Conservation (phyloP, 805 yeast species). For the Suhomyces vadensis region DNA sequence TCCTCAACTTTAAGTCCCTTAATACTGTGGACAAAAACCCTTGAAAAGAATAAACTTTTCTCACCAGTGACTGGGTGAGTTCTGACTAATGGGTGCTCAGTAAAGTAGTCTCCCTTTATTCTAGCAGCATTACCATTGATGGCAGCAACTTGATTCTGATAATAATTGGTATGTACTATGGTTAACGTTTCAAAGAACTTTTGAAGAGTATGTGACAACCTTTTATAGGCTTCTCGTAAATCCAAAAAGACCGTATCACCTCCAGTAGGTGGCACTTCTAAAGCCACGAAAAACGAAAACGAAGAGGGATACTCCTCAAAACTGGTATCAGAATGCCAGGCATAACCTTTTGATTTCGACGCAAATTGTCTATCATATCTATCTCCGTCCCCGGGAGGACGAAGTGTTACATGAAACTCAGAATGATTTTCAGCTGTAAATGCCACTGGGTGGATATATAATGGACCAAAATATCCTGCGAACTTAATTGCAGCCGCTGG, state of each 20-base stretch:
- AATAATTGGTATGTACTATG: slow-evolving; percentile 23
- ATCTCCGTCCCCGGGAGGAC: slow-evolving; percentile 21
- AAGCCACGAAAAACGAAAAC: slow-evolving; percentile 25
- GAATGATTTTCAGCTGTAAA: slow-evolving; percentile 23
- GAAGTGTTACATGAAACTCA: slow-evolving; percentile 24
- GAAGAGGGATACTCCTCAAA: slow-evolving; percentile 28
- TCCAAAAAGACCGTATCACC: slow-evolving; percentile 30
- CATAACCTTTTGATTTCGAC: slow-evolving; percentile 10
- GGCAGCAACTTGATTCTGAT: slow-evolving; percentile 20
- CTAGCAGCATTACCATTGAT: slow-evolving; percentile 16
- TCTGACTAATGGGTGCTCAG: slow-evolving; percentile 31
- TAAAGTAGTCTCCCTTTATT: slow-evolving; percentile 20
- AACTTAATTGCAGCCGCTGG: slow-evolving; percentile 21
- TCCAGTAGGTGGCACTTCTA: slow-evolving; percentile 28
- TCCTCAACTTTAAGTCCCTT: slow-evolving; percentile 25
- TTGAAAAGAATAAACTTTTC: slow-evolving; percentile 24
- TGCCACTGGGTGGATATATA: slow-evolving; percentile 28
- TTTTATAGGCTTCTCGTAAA: slow-evolving; percentile 26
- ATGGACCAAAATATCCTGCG: slow-evolving; percentile 28
- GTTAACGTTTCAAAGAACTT: slow-evolving; percentile 25
- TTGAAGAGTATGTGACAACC: slow-evolving; percentile 25
- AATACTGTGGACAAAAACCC: slow-evolving; percentile 22
- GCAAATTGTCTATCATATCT: slow-evolving; percentile 19
- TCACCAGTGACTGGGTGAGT: slow-evolving; percentile 32
- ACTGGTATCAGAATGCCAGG: slow-evolving; percentile 29